Evolutionary conservation across 441 rosid genomes (phyloP), one percentile per base, ranked within the genome.

Genomic region (Eutrema salsugineum): DNA sequence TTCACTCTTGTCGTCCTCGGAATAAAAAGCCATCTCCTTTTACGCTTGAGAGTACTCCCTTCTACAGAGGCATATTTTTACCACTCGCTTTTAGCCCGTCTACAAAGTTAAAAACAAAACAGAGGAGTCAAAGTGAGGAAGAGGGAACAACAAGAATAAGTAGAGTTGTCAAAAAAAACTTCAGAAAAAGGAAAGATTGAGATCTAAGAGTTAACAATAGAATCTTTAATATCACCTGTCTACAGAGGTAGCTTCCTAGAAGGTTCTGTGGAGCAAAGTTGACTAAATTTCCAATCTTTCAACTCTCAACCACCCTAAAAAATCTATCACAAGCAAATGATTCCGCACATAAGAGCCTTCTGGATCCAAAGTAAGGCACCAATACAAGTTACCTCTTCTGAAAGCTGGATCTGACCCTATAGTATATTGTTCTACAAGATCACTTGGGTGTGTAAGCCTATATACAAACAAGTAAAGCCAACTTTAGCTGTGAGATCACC

Each of bases 1-100:
- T 82, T 85, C 91, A 0, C 83, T 83, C 76, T 84, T 86, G 27
- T 84, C 88, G 8, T 88, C 94, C 53, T 86, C 91, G 3, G 92
- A 68, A 73, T 82, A 81, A 79, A 82, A 80, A 69, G 91, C 96
- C 99, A 94, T 91, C 68, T 82, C 68, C 71, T 72, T 72, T 46
- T 42, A 64, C 64, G 61, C 72, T 64, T 40, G 40, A 74, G 32
- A 39, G 65, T 5, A 57, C 11, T 49, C 66, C 57, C 77, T 64
- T 70, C 84, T 88, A 91, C 39, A 73, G 71, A 80, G 76, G 46
- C 91, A 86, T 82, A 67, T 69, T 55, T 44, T 71, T 16, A 66
- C 73, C 65, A 65, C 54, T 19, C 66, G 77, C 38, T 71, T 54
- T 49, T 35, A 66, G 55, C 71, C 47, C 49, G 53, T 58, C 75